Conservation (phyloP, 2,329 filamentous ascomycete genomes). For the Malbranchea cinnamomea region DNA sequence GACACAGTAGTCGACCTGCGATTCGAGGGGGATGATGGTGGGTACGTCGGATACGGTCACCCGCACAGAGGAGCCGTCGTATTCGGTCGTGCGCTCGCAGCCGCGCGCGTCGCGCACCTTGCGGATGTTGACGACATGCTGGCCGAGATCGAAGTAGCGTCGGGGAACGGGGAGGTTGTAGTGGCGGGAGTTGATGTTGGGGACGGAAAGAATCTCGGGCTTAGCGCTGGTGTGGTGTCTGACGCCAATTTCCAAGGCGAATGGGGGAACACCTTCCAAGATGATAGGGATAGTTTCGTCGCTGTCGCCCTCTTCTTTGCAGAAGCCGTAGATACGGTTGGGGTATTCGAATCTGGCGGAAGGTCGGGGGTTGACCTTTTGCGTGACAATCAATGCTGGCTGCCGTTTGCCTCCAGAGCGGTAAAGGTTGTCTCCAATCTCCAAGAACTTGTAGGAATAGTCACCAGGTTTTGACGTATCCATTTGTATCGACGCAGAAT, state of each 20-base stretch:
- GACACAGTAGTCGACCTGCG: constrained; percentile 78
- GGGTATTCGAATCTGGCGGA: constrained; percentile 69
- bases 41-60: constrained; percentile 89
- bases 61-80: constrained; percentile 61
- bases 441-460: constrained; percentile 75
- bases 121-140: constrained; percentile 75
- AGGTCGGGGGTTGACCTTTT: constrained; percentile 73
- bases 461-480: constrained; percentile 70
- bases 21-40: constrained; percentile 74
- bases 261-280: constrained; percentile 70
- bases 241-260: constrained; percentile 81
- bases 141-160: constrained; percentile 70
- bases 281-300: constrained; percentile 81
- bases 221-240: constrained; percentile 73
- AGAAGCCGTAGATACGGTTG: constrained; percentile 91
- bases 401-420: constrained; percentile 53
- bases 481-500: constrained; percentile 64
- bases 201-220: constrained; percentile 67
- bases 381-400: constrained; percentile 54
- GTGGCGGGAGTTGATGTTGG: constrained; percentile 58
- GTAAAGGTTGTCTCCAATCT: constrained; percentile 76
- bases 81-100: constrained; percentile 65
- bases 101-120: constrained; percentile 77
- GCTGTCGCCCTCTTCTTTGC: constrained; percentile 64
- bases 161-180: constrained; percentile 77